A percentile compares a stretch with the other conserved stretches of the same genome.
These are phyloP conservation scores for Rhizopus microsporus DNA, from an alignment of 371 early-diverging fungal species.

Conservation along the genomic window DNA sequence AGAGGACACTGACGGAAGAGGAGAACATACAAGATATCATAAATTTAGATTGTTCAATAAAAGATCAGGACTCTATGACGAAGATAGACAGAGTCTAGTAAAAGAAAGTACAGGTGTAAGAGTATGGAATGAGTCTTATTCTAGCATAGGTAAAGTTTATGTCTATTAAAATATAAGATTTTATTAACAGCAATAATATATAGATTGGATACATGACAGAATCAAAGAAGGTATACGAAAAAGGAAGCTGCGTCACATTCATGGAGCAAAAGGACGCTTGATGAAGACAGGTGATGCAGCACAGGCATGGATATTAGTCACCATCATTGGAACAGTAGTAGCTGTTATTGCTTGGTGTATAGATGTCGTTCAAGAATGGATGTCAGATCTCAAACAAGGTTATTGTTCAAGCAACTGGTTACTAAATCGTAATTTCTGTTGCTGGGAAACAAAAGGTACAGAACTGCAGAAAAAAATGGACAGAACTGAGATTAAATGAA, in stretches of 20 bases:
- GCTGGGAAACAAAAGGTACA: conserved; percentile 73
- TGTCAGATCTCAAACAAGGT: conserved; percentile 81
- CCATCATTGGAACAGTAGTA: conserved; percentile 63
- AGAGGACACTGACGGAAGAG: conserved; percentile 7
- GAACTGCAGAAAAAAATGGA: background rate
- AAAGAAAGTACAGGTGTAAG: conserved; percentile 64
- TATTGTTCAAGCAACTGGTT: conserved; percentile 86
- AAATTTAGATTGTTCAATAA: conserved; percentile 40
- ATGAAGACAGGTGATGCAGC: conserved; percentile 70
- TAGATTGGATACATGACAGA: conserved; percentile 92
- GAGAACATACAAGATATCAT: conserved; percentile 4
- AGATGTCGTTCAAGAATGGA: conserved; percentile 77
- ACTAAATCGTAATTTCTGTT: conserved; percentile 88
- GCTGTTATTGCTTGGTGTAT: conserved; percentile 83
- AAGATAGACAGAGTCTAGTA: conserved; percentile 57
- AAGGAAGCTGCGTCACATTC: conserved; percentile 57
- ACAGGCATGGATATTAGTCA: conserved; percentile 87
- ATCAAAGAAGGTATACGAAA: conserved; percentile 86
- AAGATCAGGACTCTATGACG: conserved; percentile 50
- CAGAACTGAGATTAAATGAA: conserved; percentile 4
- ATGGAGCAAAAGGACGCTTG: conserved; percentile 61
- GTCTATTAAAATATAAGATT: background rate
- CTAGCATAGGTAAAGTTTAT: conserved; percentile 73
- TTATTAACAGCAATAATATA: conserved; percentile 26
- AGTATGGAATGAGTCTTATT: conserved; percentile 67